These are phyloP conservation scores for Collybiopsis luxurians DNA, from an alignment of 768 basidiomycete genomes.

Conservation along the genomic window DNA sequence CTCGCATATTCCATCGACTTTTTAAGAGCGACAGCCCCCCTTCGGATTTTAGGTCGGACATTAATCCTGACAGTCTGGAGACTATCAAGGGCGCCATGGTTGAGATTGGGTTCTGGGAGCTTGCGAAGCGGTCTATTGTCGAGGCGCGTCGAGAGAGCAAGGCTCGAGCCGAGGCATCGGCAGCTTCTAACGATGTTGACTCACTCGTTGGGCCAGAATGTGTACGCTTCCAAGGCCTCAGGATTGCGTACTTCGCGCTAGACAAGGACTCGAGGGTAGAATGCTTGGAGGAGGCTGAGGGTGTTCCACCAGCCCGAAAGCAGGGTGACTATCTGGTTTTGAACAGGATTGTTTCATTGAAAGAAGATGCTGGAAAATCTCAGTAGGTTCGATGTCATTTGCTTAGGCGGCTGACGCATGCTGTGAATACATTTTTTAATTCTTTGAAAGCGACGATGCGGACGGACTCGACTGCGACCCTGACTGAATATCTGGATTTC, in stretches of 20 bases:
- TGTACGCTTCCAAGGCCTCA: conserved; percentile 93
- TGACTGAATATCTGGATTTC: too few species aligned
- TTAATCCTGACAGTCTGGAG: conserved; percentile 81
- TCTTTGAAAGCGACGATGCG: too few species aligned
- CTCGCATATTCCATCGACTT: conserved; percentile 86
- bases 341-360: conserved; percentile 91
- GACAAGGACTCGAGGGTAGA: conserved; percentile 81
- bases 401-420: too few species aligned
- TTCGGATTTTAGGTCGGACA: conserved; percentile 75
- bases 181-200: conserved; percentile 66
- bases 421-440: too few species aligned
- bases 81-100: conserved; percentile 78
- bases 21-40: conserved; percentile 94
- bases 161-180: conserved; percentile 61
- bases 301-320: conserved; percentile 36
- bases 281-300: conserved; percentile 55
- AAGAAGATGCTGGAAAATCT: conserved; percentile 87
- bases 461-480: too few species aligned
- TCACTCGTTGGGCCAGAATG: conserved; percentile 82
- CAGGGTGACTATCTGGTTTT: conserved; percentile 82
- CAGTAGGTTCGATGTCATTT: background rate
- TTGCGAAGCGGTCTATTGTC: conserved; percentile 65
- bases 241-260: conserved; percentile 92
- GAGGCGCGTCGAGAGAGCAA: conserved; percentile 68
- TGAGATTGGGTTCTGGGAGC: conserved; percentile 85